Conservation (phyloP, 2,329 filamentous ascomycete genomes). For the Fusarium begoniae region DNA sequence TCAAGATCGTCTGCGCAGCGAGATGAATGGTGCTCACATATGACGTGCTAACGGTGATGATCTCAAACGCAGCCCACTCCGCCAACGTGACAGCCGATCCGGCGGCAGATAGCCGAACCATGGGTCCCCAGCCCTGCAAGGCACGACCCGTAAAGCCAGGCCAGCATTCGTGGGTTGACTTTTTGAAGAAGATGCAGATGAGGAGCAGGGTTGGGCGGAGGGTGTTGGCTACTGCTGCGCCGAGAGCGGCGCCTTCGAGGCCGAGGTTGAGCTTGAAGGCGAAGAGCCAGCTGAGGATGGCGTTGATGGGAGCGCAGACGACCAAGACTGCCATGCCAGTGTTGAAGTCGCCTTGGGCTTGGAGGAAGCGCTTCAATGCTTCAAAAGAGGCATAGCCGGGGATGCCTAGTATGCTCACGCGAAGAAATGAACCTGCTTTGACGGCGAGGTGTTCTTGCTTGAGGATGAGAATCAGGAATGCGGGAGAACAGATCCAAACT, state of each 20-base stretch:
- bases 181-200: slow-evolving; percentile 55
- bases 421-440: slow-evolving; percentile 59
- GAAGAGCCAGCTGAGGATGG: slow-evolving; percentile 59
- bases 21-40: slow-evolving; percentile 55
- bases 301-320: slow-evolving; percentile 58
- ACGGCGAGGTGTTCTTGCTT: slow-evolving; percentile 57
- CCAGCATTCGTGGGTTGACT: slow-evolving; percentile 46
- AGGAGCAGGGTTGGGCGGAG: slow-evolving; percentile 58
- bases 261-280: slow-evolving; percentile 55
- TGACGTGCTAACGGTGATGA: slow-evolving; percentile 56
- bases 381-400: slow-evolving; percentile 65
- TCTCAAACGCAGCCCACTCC: slow-evolving; percentile 55
- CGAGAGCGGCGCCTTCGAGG: slow-evolving; percentile 61
- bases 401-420: slow-evolving; percentile 58
- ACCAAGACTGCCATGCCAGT: slow-evolving; percentile 58
- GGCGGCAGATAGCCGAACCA: slow-evolving; percentile 51
- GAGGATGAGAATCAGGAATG: slow-evolving; percentile 56
- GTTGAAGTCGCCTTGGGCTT: slow-evolving; percentile 64
- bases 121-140: slow-evolving; percentile 52
- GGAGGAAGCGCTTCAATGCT: slow-evolving; percentile 62
- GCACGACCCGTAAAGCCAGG: slow-evolving; percentile 51
- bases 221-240: slow-evolving; percentile 58
- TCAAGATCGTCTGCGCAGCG: slow-evolving; percentile 54
- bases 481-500: slow-evolving; percentile 59
- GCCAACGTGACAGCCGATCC: slow-evolving; percentile 52